Evolutionary conservation across 768 basidiomycete species (phyloP).

Genomic region (Lactifluus volemus): DNA sequence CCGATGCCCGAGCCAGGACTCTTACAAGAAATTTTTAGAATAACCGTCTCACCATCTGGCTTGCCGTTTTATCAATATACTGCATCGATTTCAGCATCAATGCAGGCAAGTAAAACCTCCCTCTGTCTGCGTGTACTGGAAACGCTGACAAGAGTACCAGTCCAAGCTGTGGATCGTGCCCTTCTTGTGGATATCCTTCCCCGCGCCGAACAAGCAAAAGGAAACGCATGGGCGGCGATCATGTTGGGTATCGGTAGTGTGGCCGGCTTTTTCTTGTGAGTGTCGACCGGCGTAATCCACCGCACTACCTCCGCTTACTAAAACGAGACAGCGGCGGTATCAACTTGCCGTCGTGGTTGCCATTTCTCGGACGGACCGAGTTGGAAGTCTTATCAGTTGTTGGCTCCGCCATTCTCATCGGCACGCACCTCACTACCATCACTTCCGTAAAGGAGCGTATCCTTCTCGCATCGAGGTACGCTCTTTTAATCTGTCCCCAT

Average conservation of each 20-base stretch:
- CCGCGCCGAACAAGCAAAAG: conserved; percentile 62
- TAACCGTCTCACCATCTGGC: conserved; percentile 56
- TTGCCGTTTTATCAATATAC: conserved; percentile 69
- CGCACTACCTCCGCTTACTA: neutral
- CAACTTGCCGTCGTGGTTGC: conserved; percentile 58
- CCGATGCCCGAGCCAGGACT: neutral
- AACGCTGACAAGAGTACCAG: conserved; percentile 29
- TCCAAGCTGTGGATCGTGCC: conserved; percentile 86
- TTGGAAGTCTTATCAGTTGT: conserved; percentile 74
- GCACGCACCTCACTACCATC: conserved; percentile 56
- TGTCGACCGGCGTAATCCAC: conserved; percentile 11
- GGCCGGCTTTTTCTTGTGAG: conserved; percentile 81
- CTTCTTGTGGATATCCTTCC: conserved; percentile 83
- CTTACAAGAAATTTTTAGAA: conserved; percentile 37
- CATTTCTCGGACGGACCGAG: conserved; percentile 72
- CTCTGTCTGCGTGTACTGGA: conserved; percentile 29
- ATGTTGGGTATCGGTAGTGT: conserved; percentile 86
- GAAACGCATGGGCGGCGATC: conserved; percentile 93
- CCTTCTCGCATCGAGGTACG: conserved; percentile 38
- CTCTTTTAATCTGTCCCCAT: conserved; percentile 6
- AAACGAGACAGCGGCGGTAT: conserved; percentile 59
- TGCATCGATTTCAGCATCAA: conserved; percentile 60
- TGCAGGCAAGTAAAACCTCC: conserved; percentile 30
- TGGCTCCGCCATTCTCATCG: conserved; percentile 57
- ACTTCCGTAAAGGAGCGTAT: conserved; percentile 64